phyloP scores from a whole-genome alignment of 2,329 filamentous ascomycete species.

The Trichoderma sp. region DNA sequence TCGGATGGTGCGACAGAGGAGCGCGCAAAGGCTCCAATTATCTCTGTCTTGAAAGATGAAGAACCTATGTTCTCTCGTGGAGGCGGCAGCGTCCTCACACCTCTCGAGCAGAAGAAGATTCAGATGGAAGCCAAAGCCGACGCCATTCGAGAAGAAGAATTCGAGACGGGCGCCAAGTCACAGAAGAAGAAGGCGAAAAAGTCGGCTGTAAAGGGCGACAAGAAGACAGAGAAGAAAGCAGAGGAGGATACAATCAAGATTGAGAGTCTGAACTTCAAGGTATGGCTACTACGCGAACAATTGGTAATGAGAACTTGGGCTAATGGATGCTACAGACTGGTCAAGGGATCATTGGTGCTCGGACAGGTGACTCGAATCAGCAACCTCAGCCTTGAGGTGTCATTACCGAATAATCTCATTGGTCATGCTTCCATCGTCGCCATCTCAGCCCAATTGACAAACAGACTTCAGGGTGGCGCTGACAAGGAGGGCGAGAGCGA shows the following conservation, averaged over 20 bases:
- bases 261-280: conserved; percentile 88
- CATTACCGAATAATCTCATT: conserved; percentile 88
- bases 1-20: conserved; percentile 32
- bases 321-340: conserved; percentile 56
- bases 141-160: conserved; percentile 83
- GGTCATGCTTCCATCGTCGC: conserved; percentile 91
- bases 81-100: conserved; percentile 85
- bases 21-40: conserved; percentile 38
- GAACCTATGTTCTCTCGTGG: conserved; percentile 91
- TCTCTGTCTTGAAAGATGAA: conserved; percentile 67
- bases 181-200: conserved; percentile 59
- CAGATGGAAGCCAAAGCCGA: conserved; percentile 90
- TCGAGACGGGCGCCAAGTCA: conserved; percentile 49
- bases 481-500: conserved; percentile 56
- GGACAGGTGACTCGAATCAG: conserved; percentile 84
- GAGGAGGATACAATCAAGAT: conserved; percentile 67
- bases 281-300: conserved; percentile 34
- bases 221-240: conserved; percentile 50
- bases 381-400: conserved; percentile 73
- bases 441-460: conserved; percentile 78
- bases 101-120: conserved; percentile 95
- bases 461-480: conserved; percentile 70
- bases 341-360: conserved; percentile 82
- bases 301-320: neutral
- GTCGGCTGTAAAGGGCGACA: conserved; percentile 51